Percentiles rank a stretch among this genome's conserved stretches.
phyloP scores from a whole-genome alignment of 148 eudicot species.

The Oxyria digyna region DNA sequence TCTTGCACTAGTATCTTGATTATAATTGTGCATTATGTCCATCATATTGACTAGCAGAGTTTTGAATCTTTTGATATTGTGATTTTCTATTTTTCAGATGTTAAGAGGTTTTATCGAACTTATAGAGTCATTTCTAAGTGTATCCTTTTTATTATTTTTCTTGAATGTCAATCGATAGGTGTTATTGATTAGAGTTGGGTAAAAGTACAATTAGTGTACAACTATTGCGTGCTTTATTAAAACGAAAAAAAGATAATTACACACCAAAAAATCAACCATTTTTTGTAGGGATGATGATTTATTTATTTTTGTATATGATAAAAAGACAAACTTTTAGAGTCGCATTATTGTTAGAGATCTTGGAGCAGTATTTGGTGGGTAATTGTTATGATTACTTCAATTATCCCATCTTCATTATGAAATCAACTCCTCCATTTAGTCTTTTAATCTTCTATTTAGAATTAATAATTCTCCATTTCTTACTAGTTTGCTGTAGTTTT shows the following conservation, averaged over 20 bases:
- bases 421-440: neutral
- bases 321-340: neutral
- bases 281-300: neutral
- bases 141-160: too few relatives aligned
- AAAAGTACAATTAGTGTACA: neutral
- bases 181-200: too few relatives aligned
- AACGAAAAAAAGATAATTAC: neutral
- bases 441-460: neutral
- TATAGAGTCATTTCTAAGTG: too few relatives aligned
- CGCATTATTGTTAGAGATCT: neutral
- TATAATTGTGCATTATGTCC: too few relatives aligned
- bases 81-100: too few relatives aligned
- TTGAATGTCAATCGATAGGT: too few relatives aligned
- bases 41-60: too few relatives aligned
- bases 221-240: neutral
- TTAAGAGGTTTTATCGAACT: too few relatives aligned
- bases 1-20: too few relatives aligned
- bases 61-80: too few relatives aligned
- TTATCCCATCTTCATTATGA: neutral
- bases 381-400: neutral
- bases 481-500: too few relatives aligned
- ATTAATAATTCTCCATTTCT: too few relatives aligned
- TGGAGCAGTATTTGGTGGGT: neutral
- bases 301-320: neutral
- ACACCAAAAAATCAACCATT: neutral